phyloP scores from a whole-genome alignment of 352 stramenopile genomes.

The Aphanomyces astaci region DNA sequence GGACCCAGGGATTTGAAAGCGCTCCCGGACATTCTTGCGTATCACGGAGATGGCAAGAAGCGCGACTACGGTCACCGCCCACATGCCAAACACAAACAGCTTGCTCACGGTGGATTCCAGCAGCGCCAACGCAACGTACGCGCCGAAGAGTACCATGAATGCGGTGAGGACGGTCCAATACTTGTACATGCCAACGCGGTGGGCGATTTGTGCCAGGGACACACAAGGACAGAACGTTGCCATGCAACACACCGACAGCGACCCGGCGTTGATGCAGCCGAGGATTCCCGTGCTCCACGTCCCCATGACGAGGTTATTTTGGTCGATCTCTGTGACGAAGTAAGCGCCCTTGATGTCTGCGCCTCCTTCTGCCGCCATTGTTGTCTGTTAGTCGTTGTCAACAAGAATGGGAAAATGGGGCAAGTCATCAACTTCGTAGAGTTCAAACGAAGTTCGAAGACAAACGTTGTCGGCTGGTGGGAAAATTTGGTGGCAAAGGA shows the following conservation, averaged over 20 bases:
- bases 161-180: slow-evolving; percentile 1
- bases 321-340: background rate
- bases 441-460: too few species aligned
- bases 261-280: slow-evolving; percentile 10
- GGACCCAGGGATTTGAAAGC: slow-evolving; percentile 20
- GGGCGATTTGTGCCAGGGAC: slow-evolving; percentile 16
- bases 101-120: background rate
- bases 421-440: too few species aligned
- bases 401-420: too few species aligned
- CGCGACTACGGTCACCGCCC: background rate
- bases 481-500: too few species aligned
- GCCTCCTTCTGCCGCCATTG: too few species aligned
- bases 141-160: slow-evolving; percentile 9
- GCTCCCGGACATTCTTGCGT: background rate
- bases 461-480: too few species aligned
- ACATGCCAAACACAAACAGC: background rate
- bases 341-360: background rate
- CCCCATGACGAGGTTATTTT: slow-evolving; percentile 12
- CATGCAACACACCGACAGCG: slow-evolving; percentile 22
- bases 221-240: slow-evolving; percentile 21
- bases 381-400: too few species aligned
- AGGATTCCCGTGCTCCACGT: slow-evolving; percentile 15
- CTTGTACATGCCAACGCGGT: slow-evolving; percentile 16
- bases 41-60: background rate
- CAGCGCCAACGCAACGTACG: background rate